Percentiles rank a stretch among this genome's conserved stretches.
Evolutionary conservation across 2,329 filamentous ascomycete species (phyloP).

Genomic region (Xylariaceae sp.): DNA sequence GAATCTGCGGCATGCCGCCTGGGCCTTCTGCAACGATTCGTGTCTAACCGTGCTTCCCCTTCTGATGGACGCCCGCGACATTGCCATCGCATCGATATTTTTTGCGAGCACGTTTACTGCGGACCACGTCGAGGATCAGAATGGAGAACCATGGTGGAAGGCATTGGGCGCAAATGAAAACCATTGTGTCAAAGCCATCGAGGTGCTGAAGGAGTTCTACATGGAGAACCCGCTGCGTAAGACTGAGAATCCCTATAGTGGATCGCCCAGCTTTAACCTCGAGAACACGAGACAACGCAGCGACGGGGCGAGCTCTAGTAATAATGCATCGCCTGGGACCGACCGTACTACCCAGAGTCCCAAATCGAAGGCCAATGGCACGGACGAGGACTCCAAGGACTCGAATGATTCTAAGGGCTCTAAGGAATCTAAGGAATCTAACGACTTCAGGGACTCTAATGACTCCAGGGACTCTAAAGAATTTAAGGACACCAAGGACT

Average conservation of each 20-base stretch:
- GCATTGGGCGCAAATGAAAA: slow-evolving; percentile 64
- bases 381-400: slow-evolving; percentile 29
- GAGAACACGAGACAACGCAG: slow-evolving; percentile 47
- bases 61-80: slow-evolving; percentile 69
- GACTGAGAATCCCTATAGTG: slow-evolving; percentile 46
- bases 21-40: slow-evolving; percentile 91
- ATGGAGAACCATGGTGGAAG: slow-evolving; percentile 83
- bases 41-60: slow-evolving; percentile 80
- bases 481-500: too few species aligned
- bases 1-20: slow-evolving; percentile 74
- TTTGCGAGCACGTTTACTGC: slow-evolving; percentile 73
- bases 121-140: slow-evolving; percentile 68
- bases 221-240: slow-evolving; percentile 57
- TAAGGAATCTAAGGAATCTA: too few species aligned
- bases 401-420: too few species aligned
- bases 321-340: slow-evolving; percentile 43
- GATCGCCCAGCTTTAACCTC: slow-evolving; percentile 50
- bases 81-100: slow-evolving; percentile 81
- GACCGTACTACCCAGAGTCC: slow-evolving; percentile 49
- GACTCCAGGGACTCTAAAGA: too few species aligned
- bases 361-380: slow-evolving; percentile 36
- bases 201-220: slow-evolving; percentile 67
- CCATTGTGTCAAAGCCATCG: slow-evolving; percentile 67
- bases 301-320: slow-evolving; percentile 44
- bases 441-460: too few species aligned